Base-by-base conservation (phyloP, 805 yeast species). In the Yarrowia yakushimensis region DNA sequence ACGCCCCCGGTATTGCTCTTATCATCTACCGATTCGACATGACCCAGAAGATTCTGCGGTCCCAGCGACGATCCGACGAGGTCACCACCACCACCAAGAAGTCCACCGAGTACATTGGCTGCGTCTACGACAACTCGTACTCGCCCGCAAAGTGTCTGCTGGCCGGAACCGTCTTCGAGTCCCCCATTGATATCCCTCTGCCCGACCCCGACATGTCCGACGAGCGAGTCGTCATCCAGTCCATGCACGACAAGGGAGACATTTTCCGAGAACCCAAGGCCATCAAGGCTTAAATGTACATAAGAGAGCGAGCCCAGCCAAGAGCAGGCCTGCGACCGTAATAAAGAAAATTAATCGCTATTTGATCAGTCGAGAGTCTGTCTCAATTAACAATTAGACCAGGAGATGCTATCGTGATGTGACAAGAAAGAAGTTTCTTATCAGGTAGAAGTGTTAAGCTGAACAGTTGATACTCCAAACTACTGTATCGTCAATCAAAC, bases 81-180 rank as follows among this genome's bases (percentile, higher is more conserved):
- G 79, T 78, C 8, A 80, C 78, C 48, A 78, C 77, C 39, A 74
- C 78, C 31, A 82, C 80, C 63, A 79, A 83, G 62, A 81, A 82
- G 64, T 81, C 87, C 34, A 75, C 79, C 4, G 90, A 86, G 70
- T 84, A 86, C 67, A 74, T 82, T 27, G 85, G 84, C 1, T 84
- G 82, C 71, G 77, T 84, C 63, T 78, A 88, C 67, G 85, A 87
- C 70, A 83, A 89, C 27, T 63, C 69, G 22, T 78, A 81, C 63
- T 74, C 85, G 62, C 77, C 77, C 4, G 77, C 86, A 69, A 78
- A 82, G 63, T 76, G 84, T 63, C 76, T 81, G 27, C 72, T 89
- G 67, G 82, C 88, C 64, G 90, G 90, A 43, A 79, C 88, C 41
- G 78, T 85, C 46, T 86, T 90, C 73, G 89, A 88, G 71, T 78